Evolutionary conservation across 768 basidiomycete species (phyloP), one percentile per base, ranked within the genome.

Genomic region (Xerocomus brunneocitrinus): DNA sequence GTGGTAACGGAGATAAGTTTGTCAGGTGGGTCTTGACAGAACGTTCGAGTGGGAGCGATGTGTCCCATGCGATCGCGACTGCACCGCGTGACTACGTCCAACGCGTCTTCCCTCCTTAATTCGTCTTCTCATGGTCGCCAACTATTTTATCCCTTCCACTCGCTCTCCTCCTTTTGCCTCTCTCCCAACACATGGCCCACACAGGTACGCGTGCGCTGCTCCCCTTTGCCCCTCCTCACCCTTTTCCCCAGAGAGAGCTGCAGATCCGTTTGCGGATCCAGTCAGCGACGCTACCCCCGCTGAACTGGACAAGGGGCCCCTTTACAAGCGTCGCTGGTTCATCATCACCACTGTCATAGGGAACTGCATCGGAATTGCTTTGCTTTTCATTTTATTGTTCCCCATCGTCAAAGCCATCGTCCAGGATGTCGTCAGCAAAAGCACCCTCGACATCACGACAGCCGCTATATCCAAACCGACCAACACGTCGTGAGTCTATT

Each of bases 321-420:
- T 85, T 51, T 85, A 83, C 72, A 84, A 80, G 65, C 78, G 73
- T 56, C 76, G 78, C 39, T 79, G 77, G 75, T 86, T 87, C 72
- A 82, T 87, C 54, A 76, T 86, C 55, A 74, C 77, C 28, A 73
- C 74, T 49, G 62, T 81, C 55, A 73, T 86, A 28, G 61, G 74
- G 4, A 67, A 76, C 16, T 75, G 78, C 5, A 61, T 87, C 14
- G 79, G 72, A 34, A 85, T 89, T 49, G 82, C 76, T 14, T 63
- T 87, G 35, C 67, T 88, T 19, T 89, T 88, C 67, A 79, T 88
- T 55, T 44, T 87, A 10, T 67, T 89, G 24, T 88, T 80, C 65
- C 86, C 86, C 6, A 82, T 88, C 51, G 73, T 88, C 52, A 76
- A 70, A 47, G 85, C 85, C 42, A 84, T 87, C 57, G 76, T 79